Evolutionary conservation across 1,139 yeast species (phyloP).

Genomic region (Yamadazyma mexicana): DNA sequence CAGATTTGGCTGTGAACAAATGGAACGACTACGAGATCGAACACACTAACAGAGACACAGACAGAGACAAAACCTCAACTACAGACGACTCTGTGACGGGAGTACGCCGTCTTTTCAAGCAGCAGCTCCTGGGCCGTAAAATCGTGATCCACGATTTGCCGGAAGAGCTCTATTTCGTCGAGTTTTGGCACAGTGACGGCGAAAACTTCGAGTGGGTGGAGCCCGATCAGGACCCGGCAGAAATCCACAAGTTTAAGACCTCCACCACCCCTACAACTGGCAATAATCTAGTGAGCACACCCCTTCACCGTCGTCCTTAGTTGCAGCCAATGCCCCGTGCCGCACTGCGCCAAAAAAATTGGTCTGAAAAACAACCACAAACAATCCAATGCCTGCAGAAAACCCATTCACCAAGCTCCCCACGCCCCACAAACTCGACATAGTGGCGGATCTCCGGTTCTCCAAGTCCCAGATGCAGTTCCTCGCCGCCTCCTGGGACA

Average conservation of each 20-base stretch:
- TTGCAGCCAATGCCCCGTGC: no score
- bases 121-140: slow-evolving; percentile 27
- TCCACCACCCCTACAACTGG: not conserved
- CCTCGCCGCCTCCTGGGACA: slow-evolving; percentile 45
- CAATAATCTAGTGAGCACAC: not conserved
- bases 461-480: slow-evolving; percentile 28
- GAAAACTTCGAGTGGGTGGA: slow-evolving; percentile 46
- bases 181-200: slow-evolving; percentile 38
- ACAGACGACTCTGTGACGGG: slow-evolving; percentile 12
- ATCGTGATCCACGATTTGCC: slow-evolving; percentile 34
- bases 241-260: slow-evolving; percentile 17
- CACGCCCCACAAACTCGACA: slow-evolving; percentile 25
- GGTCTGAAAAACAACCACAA: not conserved
- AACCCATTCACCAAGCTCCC: slow-evolving; percentile 7
- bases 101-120: slow-evolving; percentile 23
- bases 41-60: slow-evolving; percentile 18
- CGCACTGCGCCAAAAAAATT: no score
- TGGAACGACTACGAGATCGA: slow-evolving; percentile 31
- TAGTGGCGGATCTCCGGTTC: slow-evolving; percentile 33
- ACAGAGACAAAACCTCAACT: not conserved
- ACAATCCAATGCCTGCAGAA: not conserved
- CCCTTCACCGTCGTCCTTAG: not conserved
- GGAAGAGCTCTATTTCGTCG: slow-evolving; percentile 38
- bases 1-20: slow-evolving; percentile 20
- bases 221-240: slow-evolving; percentile 52